These are phyloP conservation scores for Tolypocladium album DNA, from an alignment of 2,329 filamentous ascomycete genomes.

Conservation along the genomic window DNA sequence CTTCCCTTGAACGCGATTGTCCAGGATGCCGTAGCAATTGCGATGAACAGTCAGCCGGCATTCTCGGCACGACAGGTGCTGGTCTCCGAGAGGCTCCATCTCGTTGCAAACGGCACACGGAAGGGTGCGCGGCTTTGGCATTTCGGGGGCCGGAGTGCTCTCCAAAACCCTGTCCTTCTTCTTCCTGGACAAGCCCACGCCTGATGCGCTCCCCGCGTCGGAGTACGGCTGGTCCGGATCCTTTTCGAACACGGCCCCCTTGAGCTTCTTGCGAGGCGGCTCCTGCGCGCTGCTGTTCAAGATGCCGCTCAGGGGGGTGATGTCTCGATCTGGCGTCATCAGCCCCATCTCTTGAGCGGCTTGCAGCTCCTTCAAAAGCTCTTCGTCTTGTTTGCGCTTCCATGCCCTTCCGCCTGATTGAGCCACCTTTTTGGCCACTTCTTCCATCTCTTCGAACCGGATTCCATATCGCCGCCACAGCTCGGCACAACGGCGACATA, in stretches of 20 bases:
- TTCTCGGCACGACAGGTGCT: conserved; percentile 70
- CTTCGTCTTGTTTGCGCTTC: conserved; percentile 87
- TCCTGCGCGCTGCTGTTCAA: conserved; percentile 26
- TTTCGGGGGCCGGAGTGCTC: conserved; percentile 57
- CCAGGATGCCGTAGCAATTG: conserved; percentile 77
- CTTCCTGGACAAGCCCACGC: conserved; percentile 36
- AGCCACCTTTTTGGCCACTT: conserved; percentile 78
- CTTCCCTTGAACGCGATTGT: conserved; percentile 60
- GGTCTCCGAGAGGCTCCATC: conserved; percentile 59
- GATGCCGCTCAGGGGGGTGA: conserved; percentile 22
- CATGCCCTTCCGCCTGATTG: conserved; percentile 70
- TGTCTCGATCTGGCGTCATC: conserved; percentile 31
- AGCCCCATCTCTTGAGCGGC: conserved; percentile 49
- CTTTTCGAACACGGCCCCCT: conserved; percentile 38
- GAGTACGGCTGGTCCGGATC: conserved; percentile 35
- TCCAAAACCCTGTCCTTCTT: conserved; percentile 49
- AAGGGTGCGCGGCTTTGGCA: conserved; percentile 66
- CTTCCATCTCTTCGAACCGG: conserved; percentile 89
- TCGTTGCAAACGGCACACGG: conserved; percentile 80
- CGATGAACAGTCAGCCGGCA: conserved; percentile 89
- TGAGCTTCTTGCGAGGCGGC: conserved; percentile 56
- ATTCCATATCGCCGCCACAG: conserved; percentile 95
- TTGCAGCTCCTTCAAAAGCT: conserved; percentile 65
- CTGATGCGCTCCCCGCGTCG: conserved; percentile 31
- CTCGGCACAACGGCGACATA: conserved; percentile 84